These are phyloP conservation scores for Diaporthe longicolla DNA, from an alignment of 2,329 filamentous ascomycete species.

Conservation along the genomic window DNA sequence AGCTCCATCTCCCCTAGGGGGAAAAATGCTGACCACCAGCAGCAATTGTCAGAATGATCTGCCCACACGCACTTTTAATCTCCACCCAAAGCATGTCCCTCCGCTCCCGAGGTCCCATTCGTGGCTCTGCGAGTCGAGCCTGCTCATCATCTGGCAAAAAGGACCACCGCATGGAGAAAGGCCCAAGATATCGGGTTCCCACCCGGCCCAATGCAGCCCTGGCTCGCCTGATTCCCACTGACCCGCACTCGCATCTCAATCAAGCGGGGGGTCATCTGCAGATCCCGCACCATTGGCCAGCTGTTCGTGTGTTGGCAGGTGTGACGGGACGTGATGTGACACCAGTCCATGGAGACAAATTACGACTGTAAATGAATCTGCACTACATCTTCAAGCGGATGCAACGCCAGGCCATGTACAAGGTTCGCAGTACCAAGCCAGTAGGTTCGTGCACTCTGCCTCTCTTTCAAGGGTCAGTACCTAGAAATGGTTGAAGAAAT, in stretches of 20 bases:
- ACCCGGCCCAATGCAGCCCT: constrained; percentile 30
- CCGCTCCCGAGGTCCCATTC: neutral
- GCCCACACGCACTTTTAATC: neutral
- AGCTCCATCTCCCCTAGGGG: neutral
- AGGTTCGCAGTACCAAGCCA: too few species aligned
- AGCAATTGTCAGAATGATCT: neutral
- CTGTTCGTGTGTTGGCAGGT: constrained; percentile 22
- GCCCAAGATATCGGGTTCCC: constrained; percentile 23
- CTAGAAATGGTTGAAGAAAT: too few species aligned
- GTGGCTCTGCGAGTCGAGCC: constrained; percentile 1
- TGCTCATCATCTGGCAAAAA: constrained; percentile 18
- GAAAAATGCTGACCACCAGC: constrained; percentile 22
- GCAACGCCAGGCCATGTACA: too few species aligned
- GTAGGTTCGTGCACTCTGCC: too few species aligned
- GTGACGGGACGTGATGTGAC: constrained; percentile 37
- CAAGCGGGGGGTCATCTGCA: constrained; percentile 14
- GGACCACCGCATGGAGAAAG: constrained; percentile 16
- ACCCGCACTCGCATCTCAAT: constrained; percentile 25
- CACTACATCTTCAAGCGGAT: too few species aligned
- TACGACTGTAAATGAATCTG: neutral
- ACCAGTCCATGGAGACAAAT: constrained; percentile 30
- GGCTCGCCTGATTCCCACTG: neutral
- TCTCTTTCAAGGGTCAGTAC: too few species aligned
- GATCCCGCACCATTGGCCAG: constrained; percentile 22
- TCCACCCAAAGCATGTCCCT: constrained; percentile 10